Evolutionary conservation across 2,329 filamentous ascomycete genomes (phyloP).

Genomic region (Aspergillus udagawae): DNA sequence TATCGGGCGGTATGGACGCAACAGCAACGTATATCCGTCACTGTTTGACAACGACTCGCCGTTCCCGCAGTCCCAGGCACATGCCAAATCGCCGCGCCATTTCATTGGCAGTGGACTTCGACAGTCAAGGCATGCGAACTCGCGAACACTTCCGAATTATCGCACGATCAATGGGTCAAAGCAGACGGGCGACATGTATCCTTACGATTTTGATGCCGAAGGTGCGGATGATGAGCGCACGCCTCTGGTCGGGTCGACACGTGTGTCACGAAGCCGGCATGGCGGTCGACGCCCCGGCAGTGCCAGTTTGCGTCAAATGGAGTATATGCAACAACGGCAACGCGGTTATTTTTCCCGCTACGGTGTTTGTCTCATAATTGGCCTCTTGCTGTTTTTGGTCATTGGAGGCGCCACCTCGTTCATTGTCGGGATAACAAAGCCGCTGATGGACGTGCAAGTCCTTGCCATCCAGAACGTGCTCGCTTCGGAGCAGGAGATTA

Average conservation of each 20-base stretch:
- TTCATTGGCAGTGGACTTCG: conserved; percentile 52
- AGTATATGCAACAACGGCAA: conserved; percentile 65
- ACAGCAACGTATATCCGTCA: conserved; percentile 59
- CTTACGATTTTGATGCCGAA: conserved; percentile 78
- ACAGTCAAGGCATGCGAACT: conserved; percentile 66
- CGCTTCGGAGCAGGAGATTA: conserved; percentile 89
- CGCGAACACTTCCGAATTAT: conserved; percentile 53
- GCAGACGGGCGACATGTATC: conserved; percentile 60
- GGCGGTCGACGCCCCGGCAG: conserved; percentile 50
- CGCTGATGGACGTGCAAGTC: conserved; percentile 73
- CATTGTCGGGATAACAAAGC: conserved; percentile 86
- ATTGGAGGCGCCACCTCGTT: conserved; percentile 83
- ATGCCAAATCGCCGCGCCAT: conserved; percentile 59
- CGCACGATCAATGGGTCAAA: conserved; percentile 45
- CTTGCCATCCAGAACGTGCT: conserved; percentile 82
- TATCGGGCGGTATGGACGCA: conserved; percentile 73
- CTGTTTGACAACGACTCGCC: conserved; percentile 75
- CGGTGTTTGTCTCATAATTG: conserved; percentile 82
- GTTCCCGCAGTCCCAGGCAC: conserved; percentile 59
- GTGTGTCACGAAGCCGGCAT: conserved; percentile 55
- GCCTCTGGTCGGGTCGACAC: conserved; percentile 66
- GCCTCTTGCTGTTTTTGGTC: conserved; percentile 73
- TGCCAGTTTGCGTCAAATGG: conserved; percentile 63
- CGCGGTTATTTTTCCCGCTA: conserved; percentile 67
- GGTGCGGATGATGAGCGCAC: conserved; percentile 84